Evolutionary conservation across 306 rosid species (phyloP).

Genomic region (Senna tora): DNA sequence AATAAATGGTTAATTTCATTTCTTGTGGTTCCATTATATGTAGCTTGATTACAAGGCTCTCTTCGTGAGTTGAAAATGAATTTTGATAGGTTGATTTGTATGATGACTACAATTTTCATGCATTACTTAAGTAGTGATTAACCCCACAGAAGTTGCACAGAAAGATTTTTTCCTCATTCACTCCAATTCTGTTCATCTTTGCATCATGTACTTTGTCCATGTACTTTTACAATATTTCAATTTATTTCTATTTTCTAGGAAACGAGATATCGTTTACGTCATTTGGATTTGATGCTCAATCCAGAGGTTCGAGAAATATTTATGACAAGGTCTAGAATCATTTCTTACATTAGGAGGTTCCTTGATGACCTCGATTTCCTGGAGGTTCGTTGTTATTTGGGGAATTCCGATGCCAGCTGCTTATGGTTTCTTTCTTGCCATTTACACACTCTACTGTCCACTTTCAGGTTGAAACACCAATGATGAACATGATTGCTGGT

Average conservation of each 20-base stretch:
- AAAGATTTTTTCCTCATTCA: background rate
- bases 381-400: conserved; percentile 69
- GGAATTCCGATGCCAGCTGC: conserved; percentile 3
- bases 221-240: background rate
- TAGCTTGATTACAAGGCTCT: too few relatives aligned
- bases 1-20: too few relatives aligned
- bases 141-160: conserved; percentile 39
- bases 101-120: background rate
- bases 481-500: conserved; percentile 98
- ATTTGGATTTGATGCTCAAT: conserved; percentile 88
- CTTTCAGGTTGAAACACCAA: conserved; percentile 94
- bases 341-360: conserved; percentile 67
- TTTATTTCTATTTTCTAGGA: conserved; percentile 51
- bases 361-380: conserved; percentile 82
- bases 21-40: too few relatives aligned
- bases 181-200: background rate
- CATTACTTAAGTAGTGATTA: too few relatives aligned
- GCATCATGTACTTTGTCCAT: background rate
- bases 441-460: conserved; percentile 28
- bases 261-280: conserved; percentile 88
- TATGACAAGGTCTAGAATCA: conserved; percentile 70
- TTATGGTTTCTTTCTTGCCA: background rate
- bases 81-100: too few relatives aligned
- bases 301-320: conserved; percentile 83
- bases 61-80: too few relatives aligned